Evolutionary conservation across 2,329 filamentous ascomycete genomes (phyloP).

Genomic region (Daldinia eschscholtzii): DNA sequence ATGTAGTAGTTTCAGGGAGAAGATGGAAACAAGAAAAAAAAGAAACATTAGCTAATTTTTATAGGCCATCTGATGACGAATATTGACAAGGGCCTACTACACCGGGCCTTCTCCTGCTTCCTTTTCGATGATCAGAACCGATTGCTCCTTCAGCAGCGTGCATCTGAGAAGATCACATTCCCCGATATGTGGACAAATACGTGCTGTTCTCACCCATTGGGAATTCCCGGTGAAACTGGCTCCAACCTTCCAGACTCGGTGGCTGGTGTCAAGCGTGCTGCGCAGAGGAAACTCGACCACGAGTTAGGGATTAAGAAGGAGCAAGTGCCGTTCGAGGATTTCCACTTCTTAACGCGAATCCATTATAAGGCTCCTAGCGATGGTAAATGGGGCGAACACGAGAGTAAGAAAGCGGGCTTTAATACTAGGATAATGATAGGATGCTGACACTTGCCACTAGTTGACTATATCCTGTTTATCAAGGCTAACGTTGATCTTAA

Average conservation of each 20-base stretch:
- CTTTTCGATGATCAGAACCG: conserved; percentile 95
- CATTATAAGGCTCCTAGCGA: conserved; percentile 98
- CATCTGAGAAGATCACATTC: conserved; percentile 97
- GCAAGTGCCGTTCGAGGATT: conserved; percentile 91
- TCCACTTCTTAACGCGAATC: conserved; percentile 94
- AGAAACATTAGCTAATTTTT: conserved; percentile 24
- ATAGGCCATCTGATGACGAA: conserved; percentile 98
- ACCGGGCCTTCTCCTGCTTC: conserved; percentile 98
- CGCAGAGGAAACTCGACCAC: conserved; percentile 92
- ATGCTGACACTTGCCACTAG: conserved; percentile 59
- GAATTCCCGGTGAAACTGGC: conserved; percentile 91
- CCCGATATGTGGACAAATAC: conserved; percentile 99
- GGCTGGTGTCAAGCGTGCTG: conserved; percentile 88
- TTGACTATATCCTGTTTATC: conserved; percentile 99
- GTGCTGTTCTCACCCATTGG: conserved; percentile 97
- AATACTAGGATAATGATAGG: background rate
- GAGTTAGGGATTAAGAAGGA: conserved; percentile 91
- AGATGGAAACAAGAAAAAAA: background rate
- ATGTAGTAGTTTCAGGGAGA: conserved; percentile 54
- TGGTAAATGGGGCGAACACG: conserved; percentile 98
- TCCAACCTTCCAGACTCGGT: conserved; percentile 83
- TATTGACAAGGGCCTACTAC: conserved; percentile 94
- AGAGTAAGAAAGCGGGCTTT: conserved; percentile 71
- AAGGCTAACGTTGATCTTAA: conserved; percentile 89
- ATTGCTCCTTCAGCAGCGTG: conserved; percentile 93